Percentiles rank a stretch among this genome's conserved stretches.
These are phyloP conservation scores for Blastomyces parvus DNA, from an alignment of 2,329 filamentous ascomycete species.

Conservation along the genomic window DNA sequence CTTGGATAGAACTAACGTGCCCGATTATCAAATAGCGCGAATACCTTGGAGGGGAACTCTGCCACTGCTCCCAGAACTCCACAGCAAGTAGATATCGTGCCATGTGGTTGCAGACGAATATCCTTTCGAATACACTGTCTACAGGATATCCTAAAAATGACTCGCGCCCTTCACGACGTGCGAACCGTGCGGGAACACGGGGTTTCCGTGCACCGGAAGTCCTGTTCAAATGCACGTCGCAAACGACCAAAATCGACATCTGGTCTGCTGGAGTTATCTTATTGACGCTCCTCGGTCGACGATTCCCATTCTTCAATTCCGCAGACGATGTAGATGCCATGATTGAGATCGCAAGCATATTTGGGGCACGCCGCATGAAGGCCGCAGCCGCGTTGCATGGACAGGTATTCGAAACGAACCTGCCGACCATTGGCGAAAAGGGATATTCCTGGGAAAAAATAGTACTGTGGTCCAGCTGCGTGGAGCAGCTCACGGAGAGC, in stretches of 20 bases:
- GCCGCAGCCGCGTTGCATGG: constrained; percentile 74
- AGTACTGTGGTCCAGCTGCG: constrained; percentile 85
- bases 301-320: constrained; percentile 98
- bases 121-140: constrained; percentile 50
- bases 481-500: constrained; percentile 48
- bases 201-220: constrained; percentile 96
- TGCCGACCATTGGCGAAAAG: constrained; percentile 76
- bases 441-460: constrained; percentile 90
- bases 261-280: constrained; percentile 98
- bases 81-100: constrained; percentile 5
- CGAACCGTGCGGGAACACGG: constrained; percentile 87
- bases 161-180: constrained; percentile 73
- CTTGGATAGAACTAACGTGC: not conserved
- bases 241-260: constrained; percentile 88
- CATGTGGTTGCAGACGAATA: constrained; percentile 50
- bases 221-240: constrained; percentile 90
- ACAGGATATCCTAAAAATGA: constrained; percentile 81
- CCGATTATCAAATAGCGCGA: constrained; percentile 40
- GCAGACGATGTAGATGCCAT: constrained; percentile 96
- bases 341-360: constrained; percentile 95
- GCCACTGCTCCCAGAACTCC: constrained; percentile 10
- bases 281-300: constrained; percentile 80
- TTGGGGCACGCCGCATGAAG: constrained; percentile 77
- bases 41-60: constrained; percentile 8
- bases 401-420: constrained; percentile 82